phyloP scores from a whole-genome alignment of 306 rosid genomes.

The Styphnolobium japonicum region DNA sequence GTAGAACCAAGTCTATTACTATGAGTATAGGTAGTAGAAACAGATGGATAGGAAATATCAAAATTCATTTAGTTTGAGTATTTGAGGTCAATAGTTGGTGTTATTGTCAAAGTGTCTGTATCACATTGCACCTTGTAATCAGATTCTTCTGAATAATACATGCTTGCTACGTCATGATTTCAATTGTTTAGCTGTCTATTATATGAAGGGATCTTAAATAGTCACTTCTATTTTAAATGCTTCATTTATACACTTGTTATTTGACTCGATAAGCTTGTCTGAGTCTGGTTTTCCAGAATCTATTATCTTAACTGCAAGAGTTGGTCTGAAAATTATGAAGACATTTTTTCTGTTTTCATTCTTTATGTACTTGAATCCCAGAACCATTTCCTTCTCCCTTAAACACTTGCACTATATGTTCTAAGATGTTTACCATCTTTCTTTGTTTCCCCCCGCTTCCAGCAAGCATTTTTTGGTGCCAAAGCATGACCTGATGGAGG shows the following conservation, averaged over 20 bases:
- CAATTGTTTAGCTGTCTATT: neutral
- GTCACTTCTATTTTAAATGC: neutral
- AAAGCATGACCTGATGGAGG: conserved; percentile 26
- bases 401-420: neutral
- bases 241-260: neutral
- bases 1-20: neutral
- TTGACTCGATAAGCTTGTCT: neutral
- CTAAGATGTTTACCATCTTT: conserved; percentile 15
- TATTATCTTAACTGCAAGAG: neutral
- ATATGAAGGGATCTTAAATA: neutral
- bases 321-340: neutral
- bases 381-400: neutral
- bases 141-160: neutral
- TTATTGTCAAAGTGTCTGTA: neutral
- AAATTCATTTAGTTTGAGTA: neutral
- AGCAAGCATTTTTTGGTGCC: conserved; percentile 45
- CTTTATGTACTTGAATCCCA: neutral
- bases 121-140: neutral
- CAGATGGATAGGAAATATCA: neutral
- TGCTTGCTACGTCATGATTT: neutral
- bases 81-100: neutral
- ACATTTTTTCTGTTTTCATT: neutral
- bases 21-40: neutral
- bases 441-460: neutral
- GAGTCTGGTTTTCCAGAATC: neutral